Evolutionary conservation across 805 yeast genomes (phyloP).

Genomic region (Suhomyces xylopsoci): DNA sequence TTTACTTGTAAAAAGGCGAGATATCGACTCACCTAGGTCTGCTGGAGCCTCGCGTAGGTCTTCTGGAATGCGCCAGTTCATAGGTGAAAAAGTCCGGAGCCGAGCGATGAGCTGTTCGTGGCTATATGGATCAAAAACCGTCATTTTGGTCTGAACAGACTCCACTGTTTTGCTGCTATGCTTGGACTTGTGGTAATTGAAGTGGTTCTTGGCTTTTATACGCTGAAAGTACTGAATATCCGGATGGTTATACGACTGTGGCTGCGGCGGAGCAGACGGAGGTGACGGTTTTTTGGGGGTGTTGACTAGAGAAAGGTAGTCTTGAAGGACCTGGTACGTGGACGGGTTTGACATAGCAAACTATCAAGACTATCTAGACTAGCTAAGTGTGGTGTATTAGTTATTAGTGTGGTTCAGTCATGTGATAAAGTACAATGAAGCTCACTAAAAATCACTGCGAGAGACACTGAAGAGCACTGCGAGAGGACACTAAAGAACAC

Average conservation of each 20-base stretch:
- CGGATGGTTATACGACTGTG: constrained; percentile 24
- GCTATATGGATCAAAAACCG: constrained; percentile 38
- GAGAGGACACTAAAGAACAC: no score
- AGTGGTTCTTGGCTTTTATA: constrained; percentile 36
- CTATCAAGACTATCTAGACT: no score
- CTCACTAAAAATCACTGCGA: no score
- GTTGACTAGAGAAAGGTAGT: constrained; percentile 20
- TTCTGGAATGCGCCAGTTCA: constrained; percentile 46
- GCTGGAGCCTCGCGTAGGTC: no score
- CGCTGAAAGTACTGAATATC: constrained; percentile 38
- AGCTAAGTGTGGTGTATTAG: no score
- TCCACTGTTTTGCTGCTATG: constrained; percentile 9
- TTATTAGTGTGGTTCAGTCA: no score
- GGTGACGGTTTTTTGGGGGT: constrained; percentile 13
- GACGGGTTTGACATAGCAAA: constrained; percentile 9
- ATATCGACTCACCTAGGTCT: no score
- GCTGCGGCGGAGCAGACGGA: constrained; percentile 8
- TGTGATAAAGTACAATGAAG: no score
- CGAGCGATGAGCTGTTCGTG: constrained; percentile 35
- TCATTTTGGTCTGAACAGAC: constrained; percentile 11
- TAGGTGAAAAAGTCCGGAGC: constrained; percentile 40
- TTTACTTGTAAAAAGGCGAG: neutral
- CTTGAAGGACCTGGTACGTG: constrained; percentile 24
- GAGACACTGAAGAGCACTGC: no score
- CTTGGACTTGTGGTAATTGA: constrained; percentile 33